Conservation (phyloP, 2,329 filamentous ascomycete species). For the Colletotrichum sp. region DNA sequence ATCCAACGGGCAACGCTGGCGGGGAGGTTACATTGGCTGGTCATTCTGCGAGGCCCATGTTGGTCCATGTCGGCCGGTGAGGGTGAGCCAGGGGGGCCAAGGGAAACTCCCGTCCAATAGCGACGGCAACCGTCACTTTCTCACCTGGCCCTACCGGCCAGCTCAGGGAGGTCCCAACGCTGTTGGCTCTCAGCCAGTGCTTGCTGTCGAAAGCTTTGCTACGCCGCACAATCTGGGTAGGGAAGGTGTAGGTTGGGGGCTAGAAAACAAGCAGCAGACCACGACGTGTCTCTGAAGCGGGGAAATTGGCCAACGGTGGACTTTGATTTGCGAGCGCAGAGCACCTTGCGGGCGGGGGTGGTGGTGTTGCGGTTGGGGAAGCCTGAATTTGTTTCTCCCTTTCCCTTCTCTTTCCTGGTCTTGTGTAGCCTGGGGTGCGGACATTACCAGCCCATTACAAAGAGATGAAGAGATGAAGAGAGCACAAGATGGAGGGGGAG, state of each 20-base stretch:
- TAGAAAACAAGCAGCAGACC: neutral
- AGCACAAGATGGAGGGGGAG: neutral
- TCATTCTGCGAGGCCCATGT: slow-evolving; percentile 8
- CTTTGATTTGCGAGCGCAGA: slow-evolving; percentile 1
- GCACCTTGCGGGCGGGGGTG: neutral
- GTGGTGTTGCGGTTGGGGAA: neutral
- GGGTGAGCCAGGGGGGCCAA: neutral
- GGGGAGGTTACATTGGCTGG: slow-evolving; percentile 11
- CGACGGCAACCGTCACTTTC: neutral
- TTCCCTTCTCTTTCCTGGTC: neutral
- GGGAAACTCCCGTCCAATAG: neutral
- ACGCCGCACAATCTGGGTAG: neutral
- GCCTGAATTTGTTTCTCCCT: neutral
- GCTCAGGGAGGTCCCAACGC: neutral
- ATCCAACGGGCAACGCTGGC: slow-evolving; percentile 4
- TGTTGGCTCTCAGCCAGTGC: slow-evolving; percentile 4
- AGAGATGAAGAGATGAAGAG: neutral
- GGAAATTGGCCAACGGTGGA: neutral
- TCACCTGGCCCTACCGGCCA: slow-evolving; percentile 11
- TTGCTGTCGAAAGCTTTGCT: neutral
- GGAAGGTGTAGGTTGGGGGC: neutral
- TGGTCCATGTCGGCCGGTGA: slow-evolving; percentile 5
- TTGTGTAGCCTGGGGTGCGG: neutral
- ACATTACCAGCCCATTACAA: neutral
- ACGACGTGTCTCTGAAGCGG: slow-evolving; percentile 2